phyloP scores from a whole-genome alignment of 179 eudicot genomes.

The Heliamphora pulchella region DNA sequence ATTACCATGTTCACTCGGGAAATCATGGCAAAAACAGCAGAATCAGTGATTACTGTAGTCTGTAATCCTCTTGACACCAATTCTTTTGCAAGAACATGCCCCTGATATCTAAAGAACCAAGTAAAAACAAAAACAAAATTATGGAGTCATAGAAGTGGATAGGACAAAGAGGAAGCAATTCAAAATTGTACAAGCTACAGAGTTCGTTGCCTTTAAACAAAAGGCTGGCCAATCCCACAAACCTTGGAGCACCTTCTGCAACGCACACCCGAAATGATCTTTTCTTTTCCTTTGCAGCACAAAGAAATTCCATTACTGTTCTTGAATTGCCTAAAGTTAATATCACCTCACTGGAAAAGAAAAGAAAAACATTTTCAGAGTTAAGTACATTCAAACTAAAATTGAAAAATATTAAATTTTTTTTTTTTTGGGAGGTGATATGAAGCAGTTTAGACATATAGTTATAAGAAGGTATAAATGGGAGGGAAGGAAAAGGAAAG shows the following conservation, averaged over 20 bases:
- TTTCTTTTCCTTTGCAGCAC: slow-evolving; percentile 96
- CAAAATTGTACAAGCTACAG: slow-evolving; percentile 4
- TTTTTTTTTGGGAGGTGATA: too few species aligned
- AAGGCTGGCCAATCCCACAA: slow-evolving; percentile 10
- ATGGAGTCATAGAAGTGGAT: slow-evolving; percentile 12
- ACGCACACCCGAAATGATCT: slow-evolving; percentile 92
- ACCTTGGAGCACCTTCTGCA: slow-evolving; percentile 99
- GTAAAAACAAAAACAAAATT: slow-evolving; percentile 13
- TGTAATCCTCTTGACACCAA: slow-evolving; percentile 83
- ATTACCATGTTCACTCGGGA: slow-evolving; percentile 95
- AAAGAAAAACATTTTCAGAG: background rate
- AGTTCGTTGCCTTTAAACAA: slow-evolving; percentile 3
- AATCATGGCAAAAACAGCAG: slow-evolving; percentile 98
- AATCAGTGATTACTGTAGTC: slow-evolving; percentile 91
- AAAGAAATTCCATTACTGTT: slow-evolving; percentile 90
- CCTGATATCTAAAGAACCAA: slow-evolving; percentile 59
- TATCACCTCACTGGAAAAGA: slow-evolving; percentile 80
- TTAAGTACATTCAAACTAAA: background rate
- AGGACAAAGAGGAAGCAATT: background rate
- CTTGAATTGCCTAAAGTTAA: slow-evolving; percentile 89
- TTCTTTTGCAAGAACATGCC: slow-evolving; percentile 92
- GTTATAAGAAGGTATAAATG: background rate
- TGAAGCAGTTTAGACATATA: too few species aligned
- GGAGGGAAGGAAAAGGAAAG: background rate
- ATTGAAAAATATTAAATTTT: background rate